A percentile compares a stretch with the other conserved stretches of the same genome.
phyloP scores from a whole-genome alignment of 129 eudicot species.

The Arctium minus region DNA sequence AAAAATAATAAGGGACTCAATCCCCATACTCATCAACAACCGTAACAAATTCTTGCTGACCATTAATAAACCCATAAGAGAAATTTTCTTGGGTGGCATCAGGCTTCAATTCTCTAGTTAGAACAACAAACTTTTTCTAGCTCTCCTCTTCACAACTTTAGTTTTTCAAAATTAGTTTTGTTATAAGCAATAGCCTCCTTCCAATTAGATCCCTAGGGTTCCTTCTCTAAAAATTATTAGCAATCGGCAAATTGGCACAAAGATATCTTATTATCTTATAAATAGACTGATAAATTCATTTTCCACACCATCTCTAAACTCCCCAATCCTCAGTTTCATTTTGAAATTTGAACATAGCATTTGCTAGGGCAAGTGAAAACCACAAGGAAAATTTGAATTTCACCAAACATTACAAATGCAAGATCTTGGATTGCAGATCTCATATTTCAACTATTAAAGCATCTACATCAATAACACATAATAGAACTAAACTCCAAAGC shows the following conservation, averaged over 20 bases:
- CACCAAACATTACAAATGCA: neutral
- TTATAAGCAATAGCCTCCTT: neutral
- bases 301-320: neutral
- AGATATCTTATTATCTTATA: neutral
- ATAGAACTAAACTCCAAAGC: neutral
- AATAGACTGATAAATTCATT: neutral
- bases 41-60: too few species aligned
- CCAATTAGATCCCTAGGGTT: neutral
- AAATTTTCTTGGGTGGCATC: too few species aligned
- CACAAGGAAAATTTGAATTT: neutral
- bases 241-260: neutral
- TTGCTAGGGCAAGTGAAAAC: neutral
- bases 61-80: too few species aligned
- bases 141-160: neutral
- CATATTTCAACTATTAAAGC: neutral
- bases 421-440: neutral
- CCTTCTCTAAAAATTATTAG: neutral
- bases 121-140: too few species aligned
- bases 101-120: too few species aligned
- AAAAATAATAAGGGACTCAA: too few species aligned
- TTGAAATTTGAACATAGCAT: neutral
- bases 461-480: neutral
- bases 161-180: neutral
- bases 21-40: too few species aligned
- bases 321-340: neutral